Percentiles rank a stretch among this genome's conserved stretches.
These are phyloP conservation scores for Arctium minus DNA, from an alignment of 129 eudicot species.

Conservation along the genomic window DNA sequence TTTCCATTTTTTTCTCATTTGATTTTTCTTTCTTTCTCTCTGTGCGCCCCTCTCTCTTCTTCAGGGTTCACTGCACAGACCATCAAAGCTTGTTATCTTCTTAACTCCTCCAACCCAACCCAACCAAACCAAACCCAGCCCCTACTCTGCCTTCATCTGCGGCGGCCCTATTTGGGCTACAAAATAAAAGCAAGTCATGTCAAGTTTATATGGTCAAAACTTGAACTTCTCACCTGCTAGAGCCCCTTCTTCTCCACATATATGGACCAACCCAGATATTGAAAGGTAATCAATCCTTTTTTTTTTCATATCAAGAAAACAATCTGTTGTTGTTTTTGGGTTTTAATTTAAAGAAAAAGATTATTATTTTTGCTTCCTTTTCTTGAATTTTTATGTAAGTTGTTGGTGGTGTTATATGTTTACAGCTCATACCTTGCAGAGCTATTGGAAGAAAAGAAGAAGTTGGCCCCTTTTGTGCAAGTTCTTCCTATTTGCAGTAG, in stretches of 20 bases:
- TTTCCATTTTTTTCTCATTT: background rate
- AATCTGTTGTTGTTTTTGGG: background rate
- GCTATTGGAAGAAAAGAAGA: conserved; percentile 55
- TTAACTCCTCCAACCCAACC: background rate
- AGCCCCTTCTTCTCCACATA: conserved; percentile 48
- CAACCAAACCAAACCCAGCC: background rate
- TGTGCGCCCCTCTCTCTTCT: background rate
- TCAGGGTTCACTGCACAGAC: conserved; percentile 5
- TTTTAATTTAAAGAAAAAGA: background rate
- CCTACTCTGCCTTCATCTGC: background rate
- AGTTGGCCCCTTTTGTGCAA: conserved; percentile 56
- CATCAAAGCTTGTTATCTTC: conserved; percentile 18
- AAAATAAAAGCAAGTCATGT: conserved; percentile 24
- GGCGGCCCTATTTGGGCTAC: conserved; percentile 1
- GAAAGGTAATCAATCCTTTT: conserved; percentile 36
- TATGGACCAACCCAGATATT: conserved; percentile 49
- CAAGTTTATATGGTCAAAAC: conserved; percentile 49
- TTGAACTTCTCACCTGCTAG: conserved; percentile 62
- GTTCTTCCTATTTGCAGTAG: conserved; percentile 59
- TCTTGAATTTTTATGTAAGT: conserved; percentile 15
- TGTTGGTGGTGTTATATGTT: conserved; percentile 4
- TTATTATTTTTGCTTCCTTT: background rate
- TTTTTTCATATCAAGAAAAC: background rate
- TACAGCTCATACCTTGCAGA: conserved; percentile 61
- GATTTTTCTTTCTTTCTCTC: background rate